Conservation (phyloP, 108 stramenopile species). For the Conticribra weissflogii region DNA sequence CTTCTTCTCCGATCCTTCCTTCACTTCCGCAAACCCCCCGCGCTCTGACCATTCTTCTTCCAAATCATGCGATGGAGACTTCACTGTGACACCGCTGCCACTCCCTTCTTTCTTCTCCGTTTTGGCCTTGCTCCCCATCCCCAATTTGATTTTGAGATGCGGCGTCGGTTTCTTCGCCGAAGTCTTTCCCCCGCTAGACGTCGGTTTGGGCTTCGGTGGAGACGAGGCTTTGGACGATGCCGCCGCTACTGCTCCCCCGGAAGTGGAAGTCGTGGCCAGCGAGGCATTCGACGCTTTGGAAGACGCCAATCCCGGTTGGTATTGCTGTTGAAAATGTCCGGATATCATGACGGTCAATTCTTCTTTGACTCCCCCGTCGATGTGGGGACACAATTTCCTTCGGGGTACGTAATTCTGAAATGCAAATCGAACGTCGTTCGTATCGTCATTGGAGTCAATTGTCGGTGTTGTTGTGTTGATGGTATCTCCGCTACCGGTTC, state of each 20-base stretch:
- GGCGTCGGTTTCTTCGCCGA: not conserved
- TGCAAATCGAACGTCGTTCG: constrained; percentile 18
- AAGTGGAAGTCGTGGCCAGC: not conserved
- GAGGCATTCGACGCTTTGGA: no score
- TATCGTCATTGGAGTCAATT: constrained; percentile 1
- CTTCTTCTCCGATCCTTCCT: not conserved
- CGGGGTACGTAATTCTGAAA: constrained; percentile 46
- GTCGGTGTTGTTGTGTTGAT: no score
- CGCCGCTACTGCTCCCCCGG: not conserved
- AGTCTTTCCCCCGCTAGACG: not conserved
- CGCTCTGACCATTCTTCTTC: not conserved
- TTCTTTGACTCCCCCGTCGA: constrained; percentile 43
- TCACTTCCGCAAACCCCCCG: not conserved
- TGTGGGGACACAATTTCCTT: constrained; percentile 39
- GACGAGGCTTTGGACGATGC: not conserved
- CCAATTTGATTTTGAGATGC: not conserved
- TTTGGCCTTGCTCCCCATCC: not conserved
- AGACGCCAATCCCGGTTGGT: no score
- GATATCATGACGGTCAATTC: constrained; percentile 53
- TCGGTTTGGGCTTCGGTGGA: not conserved
- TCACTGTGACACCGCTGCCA: not conserved
- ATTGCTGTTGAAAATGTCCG: constrained; percentile 41
- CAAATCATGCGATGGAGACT: not conserved
- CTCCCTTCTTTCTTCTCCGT: not conserved
- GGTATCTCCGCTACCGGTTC: not conserved